A percentile compares a stretch with the other conserved stretches of the same genome.
phyloP scores from a whole-genome alignment of 768 basidiomycete genomes.

The Lactifluus piperatus region DNA sequence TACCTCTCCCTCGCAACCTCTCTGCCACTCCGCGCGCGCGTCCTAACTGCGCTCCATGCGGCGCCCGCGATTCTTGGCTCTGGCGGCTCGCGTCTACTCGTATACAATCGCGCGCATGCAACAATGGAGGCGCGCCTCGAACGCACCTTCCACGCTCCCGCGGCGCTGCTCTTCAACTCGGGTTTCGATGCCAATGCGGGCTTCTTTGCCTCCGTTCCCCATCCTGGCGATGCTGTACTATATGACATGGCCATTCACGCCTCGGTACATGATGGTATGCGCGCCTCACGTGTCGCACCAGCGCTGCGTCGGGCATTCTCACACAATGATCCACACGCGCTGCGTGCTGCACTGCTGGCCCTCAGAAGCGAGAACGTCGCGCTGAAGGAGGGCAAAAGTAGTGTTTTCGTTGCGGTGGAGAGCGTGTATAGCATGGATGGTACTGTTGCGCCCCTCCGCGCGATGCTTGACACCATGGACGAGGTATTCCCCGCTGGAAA shows the following conservation, averaged over 20 bases:
- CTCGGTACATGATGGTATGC: slow-evolving; percentile 83
- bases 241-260: slow-evolving; percentile 90
- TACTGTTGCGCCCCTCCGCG: slow-evolving; percentile 66
- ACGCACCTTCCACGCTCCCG: slow-evolving; percentile 49
- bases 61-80: slow-evolving; percentile 70
- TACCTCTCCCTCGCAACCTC: slow-evolving; percentile 78
- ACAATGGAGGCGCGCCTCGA: slow-evolving; percentile 63
- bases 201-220: slow-evolving; percentile 76
- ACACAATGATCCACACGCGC: slow-evolving; percentile 58
- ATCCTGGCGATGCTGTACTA: slow-evolving; percentile 65
- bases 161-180: slow-evolving; percentile 81
- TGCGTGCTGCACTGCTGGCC: slow-evolving; percentile 37
- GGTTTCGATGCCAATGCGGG: slow-evolving; percentile 92
- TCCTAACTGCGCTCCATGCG: slow-evolving; percentile 43
- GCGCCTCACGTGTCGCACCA: slow-evolving; percentile 24
- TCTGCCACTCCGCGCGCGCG: slow-evolving; percentile 42
- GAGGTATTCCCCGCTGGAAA: slow-evolving; percentile 51
- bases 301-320: slow-evolving; percentile 36
- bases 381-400: slow-evolving; percentile 34
- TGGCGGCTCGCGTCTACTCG: slow-evolving; percentile 79
- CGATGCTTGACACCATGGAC: slow-evolving; percentile 57
- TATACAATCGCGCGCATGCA: slow-evolving; percentile 62
- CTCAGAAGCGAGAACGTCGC: slow-evolving; percentile 33
- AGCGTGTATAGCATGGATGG: slow-evolving; percentile 72
- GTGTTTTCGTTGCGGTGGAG: slow-evolving; percentile 79